Percentiles rank a stretch among this genome's conserved stretches.
These are phyloP conservation scores for Pseudopithomyces maydicus DNA, from an alignment of 2,329 filamentous ascomycete species.

Conservation along the genomic window DNA sequence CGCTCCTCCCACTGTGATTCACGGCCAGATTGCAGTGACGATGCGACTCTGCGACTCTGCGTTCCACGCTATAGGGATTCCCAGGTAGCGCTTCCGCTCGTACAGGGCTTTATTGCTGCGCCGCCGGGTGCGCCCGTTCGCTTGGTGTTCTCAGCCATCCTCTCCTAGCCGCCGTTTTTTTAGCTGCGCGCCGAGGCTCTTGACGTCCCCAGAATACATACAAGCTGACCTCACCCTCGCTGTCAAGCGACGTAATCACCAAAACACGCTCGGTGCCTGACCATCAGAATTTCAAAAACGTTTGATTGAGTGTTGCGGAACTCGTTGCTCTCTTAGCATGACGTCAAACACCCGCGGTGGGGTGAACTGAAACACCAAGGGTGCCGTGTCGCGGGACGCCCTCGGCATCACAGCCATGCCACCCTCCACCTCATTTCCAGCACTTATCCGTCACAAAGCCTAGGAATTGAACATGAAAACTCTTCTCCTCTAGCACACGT, in stretches of 20 bases:
- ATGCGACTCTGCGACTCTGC: background rate
- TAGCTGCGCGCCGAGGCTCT: background rate
- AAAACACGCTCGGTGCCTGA: background rate
- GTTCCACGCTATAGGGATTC: background rate
- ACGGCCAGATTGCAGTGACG: background rate
- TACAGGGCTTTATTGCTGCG: background rate
- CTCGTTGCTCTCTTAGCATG: background rate
- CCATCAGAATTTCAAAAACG: background rate
- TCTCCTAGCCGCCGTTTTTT: background rate
- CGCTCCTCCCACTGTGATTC: background rate
- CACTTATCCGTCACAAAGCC: background rate
- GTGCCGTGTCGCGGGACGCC: background rate
- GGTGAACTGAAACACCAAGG: constrained; percentile 1
- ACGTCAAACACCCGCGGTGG: background rate
- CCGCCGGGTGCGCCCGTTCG: constrained; percentile 4
- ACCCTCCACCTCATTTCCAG: background rate
- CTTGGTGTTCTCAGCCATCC: background rate
- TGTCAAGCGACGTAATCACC: background rate
- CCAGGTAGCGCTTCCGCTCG: background rate
- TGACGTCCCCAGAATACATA: background rate
- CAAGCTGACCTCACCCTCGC: background rate
- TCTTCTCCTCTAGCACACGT: background rate
- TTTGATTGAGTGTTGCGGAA: background rate
- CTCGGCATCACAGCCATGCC: background rate
- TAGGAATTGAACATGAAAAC: background rate